Percentiles rank a stretch among this genome's conserved stretches.
Conservation (phyloP, 2,329 filamentous ascomycete species). For the Pseudocercospora eumusae region DNA sequence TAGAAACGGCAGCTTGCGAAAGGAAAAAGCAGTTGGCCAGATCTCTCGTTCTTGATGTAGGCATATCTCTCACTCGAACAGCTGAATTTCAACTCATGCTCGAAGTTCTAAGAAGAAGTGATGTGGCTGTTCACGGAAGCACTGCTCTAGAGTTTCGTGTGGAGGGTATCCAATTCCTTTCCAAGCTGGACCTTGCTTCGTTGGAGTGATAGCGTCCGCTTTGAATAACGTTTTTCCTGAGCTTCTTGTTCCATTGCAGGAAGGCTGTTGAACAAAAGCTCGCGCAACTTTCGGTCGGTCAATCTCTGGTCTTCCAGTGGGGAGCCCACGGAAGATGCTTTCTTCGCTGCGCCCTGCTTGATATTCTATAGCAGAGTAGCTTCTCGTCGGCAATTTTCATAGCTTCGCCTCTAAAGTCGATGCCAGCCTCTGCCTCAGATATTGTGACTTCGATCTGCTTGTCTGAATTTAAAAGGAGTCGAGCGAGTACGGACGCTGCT, state of each 20-base stretch:
- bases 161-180: too few species aligned
- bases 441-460: conserved; percentile 34
- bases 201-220: too few species aligned
- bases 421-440: conserved; percentile 34
- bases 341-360: conserved; percentile 33
- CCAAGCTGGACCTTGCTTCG: too few species aligned
- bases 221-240: too few species aligned
- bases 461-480: conserved; percentile 29
- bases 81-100: too few species aligned
- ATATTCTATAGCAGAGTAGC: conserved; percentile 36
- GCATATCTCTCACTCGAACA: too few species aligned
- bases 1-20: too few species aligned
- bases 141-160: too few species aligned
- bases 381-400: conserved; percentile 46
- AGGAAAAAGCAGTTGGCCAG: too few species aligned
- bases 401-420: conserved; percentile 42
- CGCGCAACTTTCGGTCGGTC: conserved; percentile 40
- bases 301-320: conserved; percentile 39
- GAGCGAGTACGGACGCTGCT: conserved; percentile 34
- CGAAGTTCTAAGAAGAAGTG: too few species aligned
- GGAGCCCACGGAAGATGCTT: conserved; percentile 34
- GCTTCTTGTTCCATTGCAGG: conserved; percentile 40
- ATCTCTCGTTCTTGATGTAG: too few species aligned
- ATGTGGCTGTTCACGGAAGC: too few species aligned
- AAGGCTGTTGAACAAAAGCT: conserved; percentile 38